A percentile compares a stretch with the other conserved stretches of the same genome.
phyloP scores from a whole-genome alignment of 192 early-diverging fungal genomes.

The Hyaloraphidium curvatum region DNA sequence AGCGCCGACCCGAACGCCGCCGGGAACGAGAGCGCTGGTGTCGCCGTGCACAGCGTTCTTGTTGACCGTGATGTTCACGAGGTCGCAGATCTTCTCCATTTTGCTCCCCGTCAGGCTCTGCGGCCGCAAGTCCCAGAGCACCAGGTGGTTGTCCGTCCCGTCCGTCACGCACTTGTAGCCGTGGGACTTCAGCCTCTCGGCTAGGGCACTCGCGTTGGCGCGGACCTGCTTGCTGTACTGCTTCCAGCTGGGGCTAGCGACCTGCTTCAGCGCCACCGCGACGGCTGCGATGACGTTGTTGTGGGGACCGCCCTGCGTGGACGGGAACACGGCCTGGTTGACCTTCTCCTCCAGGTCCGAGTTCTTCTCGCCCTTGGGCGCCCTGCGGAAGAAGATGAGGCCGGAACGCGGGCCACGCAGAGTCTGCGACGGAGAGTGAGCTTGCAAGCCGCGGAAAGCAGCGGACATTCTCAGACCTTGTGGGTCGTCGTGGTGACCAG shows the following conservation, averaged over 20 bases:
- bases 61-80: constrained; percentile 94
- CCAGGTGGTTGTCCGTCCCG: constrained; percentile 94
- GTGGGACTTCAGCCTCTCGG: constrained; percentile 44
- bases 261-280: constrained; percentile 97
- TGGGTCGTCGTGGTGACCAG: constrained; percentile 99
- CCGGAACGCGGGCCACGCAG: constrained; percentile 98
- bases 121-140: constrained; percentile 95
- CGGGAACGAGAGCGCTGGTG: constrained; percentile 82
- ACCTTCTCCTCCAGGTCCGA: constrained; percentile 76
- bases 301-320: constrained; percentile 99
- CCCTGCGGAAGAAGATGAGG: constrained; percentile 91
- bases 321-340: constrained; percentile 99
- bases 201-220: constrained; percentile 76
- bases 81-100: constrained; percentile 98
- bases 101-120: constrained; percentile 82
- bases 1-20: constrained; percentile 90
- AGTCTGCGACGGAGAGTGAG: no score
- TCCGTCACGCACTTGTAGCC: constrained; percentile 91
- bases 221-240: constrained; percentile 89
- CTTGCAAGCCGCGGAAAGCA: no score
- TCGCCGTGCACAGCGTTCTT: constrained; percentile 99
- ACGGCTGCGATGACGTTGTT: constrained; percentile 99
- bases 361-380: constrained; percentile 45
- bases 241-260: constrained; percentile 78
- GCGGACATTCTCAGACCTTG: no score